A percentile compares a stretch with the other conserved stretches of the same genome.
Conservation (phyloP, 2,329 filamentous ascomycete species). For the Albophoma yamanashiensis region DNA sequence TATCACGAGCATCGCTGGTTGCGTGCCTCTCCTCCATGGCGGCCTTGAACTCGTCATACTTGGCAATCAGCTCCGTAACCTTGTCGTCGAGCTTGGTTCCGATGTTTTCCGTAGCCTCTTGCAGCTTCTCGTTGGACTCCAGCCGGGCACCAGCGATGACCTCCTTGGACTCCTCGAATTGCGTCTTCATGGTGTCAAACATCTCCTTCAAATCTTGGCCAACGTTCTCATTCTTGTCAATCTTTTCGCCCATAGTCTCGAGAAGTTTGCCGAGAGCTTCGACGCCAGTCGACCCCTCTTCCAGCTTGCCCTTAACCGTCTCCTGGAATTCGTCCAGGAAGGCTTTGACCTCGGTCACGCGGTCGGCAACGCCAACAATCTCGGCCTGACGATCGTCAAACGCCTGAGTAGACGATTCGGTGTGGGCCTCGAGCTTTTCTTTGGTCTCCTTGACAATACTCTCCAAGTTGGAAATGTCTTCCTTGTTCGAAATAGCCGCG, state of each 20-base stretch:
- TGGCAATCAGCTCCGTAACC: conserved; percentile 67
- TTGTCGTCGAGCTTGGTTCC: conserved; percentile 50
- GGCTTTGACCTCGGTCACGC: conserved; percentile 66
- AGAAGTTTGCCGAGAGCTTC: conserved; percentile 63
- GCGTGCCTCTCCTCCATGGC: conserved; percentile 64
- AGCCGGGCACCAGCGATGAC: conserved; percentile 71
- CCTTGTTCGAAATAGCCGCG: conserved; percentile 61
- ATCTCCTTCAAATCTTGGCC: conserved; percentile 59
- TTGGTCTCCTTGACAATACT: conserved; percentile 62
- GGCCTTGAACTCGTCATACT: conserved; percentile 78
- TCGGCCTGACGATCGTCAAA: conserved; percentile 80
- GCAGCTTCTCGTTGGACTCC: conserved; percentile 72
- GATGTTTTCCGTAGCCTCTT: conserved; percentile 43
- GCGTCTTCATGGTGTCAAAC: conserved; percentile 64
- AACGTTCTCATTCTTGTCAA: conserved; percentile 45
- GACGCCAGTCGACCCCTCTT: conserved; percentile 61
- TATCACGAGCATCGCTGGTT: conserved; percentile 61
- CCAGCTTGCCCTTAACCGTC: conserved; percentile 65
- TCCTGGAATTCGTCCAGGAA: conserved; percentile 71
- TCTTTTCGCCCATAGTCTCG: conserved; percentile 53
- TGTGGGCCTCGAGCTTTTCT: conserved; percentile 55
- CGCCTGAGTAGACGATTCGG: conserved; percentile 64
- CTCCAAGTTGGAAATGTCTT: conserved; percentile 56
- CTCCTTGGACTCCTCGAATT: conserved; percentile 79
- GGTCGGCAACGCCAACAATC: conserved; percentile 65